Evolutionary conservation across 805 yeast species (phyloP), one percentile per base, ranked within the genome.

Genomic region (Clavispora phyllophila): DNA sequence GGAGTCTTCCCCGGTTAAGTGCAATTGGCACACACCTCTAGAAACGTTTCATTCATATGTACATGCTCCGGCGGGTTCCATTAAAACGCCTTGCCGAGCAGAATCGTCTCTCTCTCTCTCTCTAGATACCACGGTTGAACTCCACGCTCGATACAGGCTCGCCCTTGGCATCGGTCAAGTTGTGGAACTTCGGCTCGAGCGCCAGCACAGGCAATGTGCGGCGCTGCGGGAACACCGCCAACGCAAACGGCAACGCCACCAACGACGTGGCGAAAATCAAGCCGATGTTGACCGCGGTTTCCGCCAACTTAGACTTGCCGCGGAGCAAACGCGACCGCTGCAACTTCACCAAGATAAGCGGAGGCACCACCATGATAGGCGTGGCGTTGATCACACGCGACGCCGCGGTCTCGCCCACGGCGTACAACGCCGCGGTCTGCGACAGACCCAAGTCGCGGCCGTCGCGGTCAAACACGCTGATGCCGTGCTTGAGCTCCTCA

Each of bases 341-440:
- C 50, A 93, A 70, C 60, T 73, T 78, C 36, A 89, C 88, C 34
- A 93, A 73, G 22, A 87, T 58, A 55, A 93, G 73, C 2, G 99
- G 97, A 1, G 99, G 99, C 5, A 93, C 63, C 17, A 87, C 99
- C 99, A 93, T 93, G 55, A 93, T 78, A 15, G 99, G 99, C 0
- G 99, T 86, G 14, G 98, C 97, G 56, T 89, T 93, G 53, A 91
- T 85, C 36, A 93, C 96, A 60, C 99, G 74, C 35, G 96, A 86
- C 25, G 90, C 81, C 3, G 97, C 98, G 9, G 99, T 93, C 65
- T 93, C 98, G 19, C 95, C 96, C 36, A 93, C 99, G 0, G 99
- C 99, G 47, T 82, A 75, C 37, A 79, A 58, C 0, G 99, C 99
- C 14, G 99, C 99, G 26, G 72, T 78, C 61, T 85, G 81, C 6